Evolutionary conservation across 2,329 filamentous ascomycete genomes (phyloP), one percentile per base, ranked within the genome.

Genomic region (Calonectria pseudoturangicola): DNA sequence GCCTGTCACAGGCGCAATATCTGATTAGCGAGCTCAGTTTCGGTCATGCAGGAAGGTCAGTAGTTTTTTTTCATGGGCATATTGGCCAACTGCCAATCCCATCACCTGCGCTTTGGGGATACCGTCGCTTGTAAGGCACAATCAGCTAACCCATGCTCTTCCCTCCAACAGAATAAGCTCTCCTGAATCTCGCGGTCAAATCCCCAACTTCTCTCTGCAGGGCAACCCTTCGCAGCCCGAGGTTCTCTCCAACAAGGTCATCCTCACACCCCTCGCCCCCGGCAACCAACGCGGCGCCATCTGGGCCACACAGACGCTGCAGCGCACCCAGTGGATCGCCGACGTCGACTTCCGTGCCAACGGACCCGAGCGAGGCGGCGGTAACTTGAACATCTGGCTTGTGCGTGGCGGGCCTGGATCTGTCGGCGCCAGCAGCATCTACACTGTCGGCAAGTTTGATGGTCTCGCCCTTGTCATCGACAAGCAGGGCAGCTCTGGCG

Each of bases 321-420:
- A 91, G 78, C 87, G 92, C 73, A 85, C 88, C n/a, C 89, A 93
- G 83, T 99, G 95, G 95, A 90, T 91, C 10, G 92, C 92, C 64
- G 94, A 98, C 81, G 88, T 98, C 78, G 93, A 97, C 81, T 98
- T 99, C 85, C 92, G 97, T 77, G 94, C 93, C 66, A 95, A 91
- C 73, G 97, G 97, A 9, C 93, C 93, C 75, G 97, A 98, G 82
- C 89, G 94, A 78, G 95, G 93, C 64, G 92, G 93, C 71, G 97
- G 97, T 62, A 98, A 97, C 85, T 87, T 99, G 77, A 96, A 98
- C 84, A 89, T 99, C 80, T 99, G 97, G 97, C 95, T 97, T 81
- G 92, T 91, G 66, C 92, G 91, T 78, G 90, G 94, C 73, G 93
- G 94, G 39, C 86, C 90, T 77, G 85, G 88, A 73, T 87, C 88